phyloP scores from a whole-genome alignment of 352 stramenopile genomes.

The Salisapilia sapeloensis region DNA sequence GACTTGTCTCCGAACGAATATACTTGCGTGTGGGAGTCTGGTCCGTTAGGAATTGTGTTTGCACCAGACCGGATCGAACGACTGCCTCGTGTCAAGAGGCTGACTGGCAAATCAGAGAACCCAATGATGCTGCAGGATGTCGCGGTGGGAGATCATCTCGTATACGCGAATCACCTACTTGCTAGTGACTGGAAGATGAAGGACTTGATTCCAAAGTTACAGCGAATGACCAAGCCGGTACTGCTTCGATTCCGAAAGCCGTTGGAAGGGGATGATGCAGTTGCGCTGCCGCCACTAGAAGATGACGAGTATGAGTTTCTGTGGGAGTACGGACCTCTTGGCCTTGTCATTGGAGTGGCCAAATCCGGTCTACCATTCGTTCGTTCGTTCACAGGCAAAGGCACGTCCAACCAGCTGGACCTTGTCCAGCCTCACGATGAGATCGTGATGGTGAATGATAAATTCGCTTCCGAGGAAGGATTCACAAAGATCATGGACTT shows the following conservation, averaged over 20 bases:
- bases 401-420: constrained; percentile 44
- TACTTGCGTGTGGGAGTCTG: constrained; percentile 58
- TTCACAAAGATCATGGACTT: constrained; percentile 74
- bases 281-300: constrained; percentile 22
- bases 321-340: constrained; percentile 63
- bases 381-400: constrained; percentile 65
- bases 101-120: constrained; percentile 41
- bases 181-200: constrained; percentile 57
- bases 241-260: constrained; percentile 54
- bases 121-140: constrained; percentile 24
- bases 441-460: constrained; percentile 70
- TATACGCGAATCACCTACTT: constrained; percentile 65
- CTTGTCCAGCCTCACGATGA: constrained; percentile 63
- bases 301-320: constrained; percentile 73
- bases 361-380: constrained; percentile 41
- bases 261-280: constrained; percentile 22
- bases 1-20: constrained; percentile 58
- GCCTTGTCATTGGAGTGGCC: constrained; percentile 51
- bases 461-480: constrained; percentile 19
- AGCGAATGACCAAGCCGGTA: constrained; percentile 64
- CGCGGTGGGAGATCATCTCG: constrained; percentile 37
- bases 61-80: constrained; percentile 45
- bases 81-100: constrained; percentile 59
- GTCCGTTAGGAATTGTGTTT: constrained; percentile 53
- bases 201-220: constrained; percentile 55